These are phyloP conservation scores for Nemania sp. DNA, from an alignment of 2,329 filamentous ascomycete genomes.

Conservation along the genomic window DNA sequence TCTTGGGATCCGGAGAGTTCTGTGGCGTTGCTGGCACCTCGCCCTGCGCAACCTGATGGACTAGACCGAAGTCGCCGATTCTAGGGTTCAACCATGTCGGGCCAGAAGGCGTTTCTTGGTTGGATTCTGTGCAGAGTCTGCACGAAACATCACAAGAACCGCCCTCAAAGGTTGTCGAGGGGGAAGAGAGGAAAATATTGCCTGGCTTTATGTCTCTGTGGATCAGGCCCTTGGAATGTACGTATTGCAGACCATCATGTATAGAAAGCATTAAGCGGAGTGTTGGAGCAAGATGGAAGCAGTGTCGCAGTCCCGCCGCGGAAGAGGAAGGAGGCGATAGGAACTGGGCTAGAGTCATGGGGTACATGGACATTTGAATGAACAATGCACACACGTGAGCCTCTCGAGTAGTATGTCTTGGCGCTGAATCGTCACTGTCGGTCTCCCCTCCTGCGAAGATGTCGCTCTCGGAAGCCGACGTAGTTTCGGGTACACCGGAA, in stretches of 20 bases:
- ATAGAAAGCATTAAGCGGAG: constrained; percentile 61
- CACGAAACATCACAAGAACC: constrained; percentile 39
- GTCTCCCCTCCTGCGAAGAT: constrained; percentile 38
- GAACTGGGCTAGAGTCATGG: constrained; percentile 62
- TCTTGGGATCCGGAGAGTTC: constrained; percentile 30
- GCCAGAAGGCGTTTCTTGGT: neutral
- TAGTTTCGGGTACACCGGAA: constrained; percentile 35
- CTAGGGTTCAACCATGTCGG: constrained; percentile 57
- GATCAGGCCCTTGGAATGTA: constrained; percentile 63
- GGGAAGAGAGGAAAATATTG: constrained; percentile 65
- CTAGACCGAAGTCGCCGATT: constrained; percentile 71
- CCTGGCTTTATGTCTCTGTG: constrained; percentile 71
- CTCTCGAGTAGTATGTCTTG: constrained; percentile 35
- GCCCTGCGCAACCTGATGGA: constrained; percentile 53
- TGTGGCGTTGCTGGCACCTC: constrained; percentile 33
- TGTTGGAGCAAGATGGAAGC: constrained; percentile 64
- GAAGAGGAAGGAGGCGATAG: constrained; percentile 37
- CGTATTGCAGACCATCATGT: constrained; percentile 64
- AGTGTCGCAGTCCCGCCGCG: constrained; percentile 48
- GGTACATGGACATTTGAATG: constrained; percentile 72
- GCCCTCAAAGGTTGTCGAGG: constrained; percentile 39
- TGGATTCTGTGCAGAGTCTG: constrained; percentile 22
- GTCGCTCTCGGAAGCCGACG: constrained; percentile 32
- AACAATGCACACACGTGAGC: constrained; percentile 55
- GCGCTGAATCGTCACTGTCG: constrained; percentile 40